Evolutionary conservation across 1,284 basidiomycete species (phyloP).

Genomic region (Meira nashicola): DNA sequence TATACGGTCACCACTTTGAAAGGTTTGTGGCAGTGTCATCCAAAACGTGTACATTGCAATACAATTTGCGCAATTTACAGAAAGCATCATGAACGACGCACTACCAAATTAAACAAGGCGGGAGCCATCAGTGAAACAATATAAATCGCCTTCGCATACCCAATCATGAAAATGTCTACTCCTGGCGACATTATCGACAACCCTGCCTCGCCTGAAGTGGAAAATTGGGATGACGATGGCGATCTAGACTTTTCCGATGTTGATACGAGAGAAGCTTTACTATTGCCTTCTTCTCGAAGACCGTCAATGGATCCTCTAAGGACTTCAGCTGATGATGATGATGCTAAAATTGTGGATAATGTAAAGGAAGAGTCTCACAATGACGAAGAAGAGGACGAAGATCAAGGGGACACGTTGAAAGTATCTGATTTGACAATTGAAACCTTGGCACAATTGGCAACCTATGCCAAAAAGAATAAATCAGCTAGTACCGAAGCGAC

Average conservation of each 20-base stretch:
- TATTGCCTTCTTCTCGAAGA: background rate
- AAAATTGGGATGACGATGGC: constrained; percentile 6
- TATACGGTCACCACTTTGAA: too few relatives aligned
- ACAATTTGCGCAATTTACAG: too few relatives aligned
- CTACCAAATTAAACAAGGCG: too few relatives aligned
- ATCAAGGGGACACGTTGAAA: constrained; percentile 16
- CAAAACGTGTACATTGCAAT: too few relatives aligned
- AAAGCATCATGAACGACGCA: too few relatives aligned
- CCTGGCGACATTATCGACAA: background rate
- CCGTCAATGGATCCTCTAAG: background rate
- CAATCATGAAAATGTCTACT: too few relatives aligned
- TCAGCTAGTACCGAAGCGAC: background rate
- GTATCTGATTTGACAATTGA: constrained; percentile 6
- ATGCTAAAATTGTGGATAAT: background rate
- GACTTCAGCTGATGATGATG: background rate
- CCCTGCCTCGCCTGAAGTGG: background rate
- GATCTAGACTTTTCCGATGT: background rate
- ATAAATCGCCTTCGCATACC: too few relatives aligned
- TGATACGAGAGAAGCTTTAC: background rate
- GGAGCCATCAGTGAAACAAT: too few relatives aligned
- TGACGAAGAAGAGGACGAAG: constrained; percentile 12
- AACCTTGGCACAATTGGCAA: constrained; percentile 13
- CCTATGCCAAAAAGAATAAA: background rate
- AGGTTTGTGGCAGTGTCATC: too few relatives aligned
- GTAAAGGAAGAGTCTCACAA: background rate